Base-by-base conservation (phyloP, 148 eudicot genomes). In the Diospyros kaki region DNA sequence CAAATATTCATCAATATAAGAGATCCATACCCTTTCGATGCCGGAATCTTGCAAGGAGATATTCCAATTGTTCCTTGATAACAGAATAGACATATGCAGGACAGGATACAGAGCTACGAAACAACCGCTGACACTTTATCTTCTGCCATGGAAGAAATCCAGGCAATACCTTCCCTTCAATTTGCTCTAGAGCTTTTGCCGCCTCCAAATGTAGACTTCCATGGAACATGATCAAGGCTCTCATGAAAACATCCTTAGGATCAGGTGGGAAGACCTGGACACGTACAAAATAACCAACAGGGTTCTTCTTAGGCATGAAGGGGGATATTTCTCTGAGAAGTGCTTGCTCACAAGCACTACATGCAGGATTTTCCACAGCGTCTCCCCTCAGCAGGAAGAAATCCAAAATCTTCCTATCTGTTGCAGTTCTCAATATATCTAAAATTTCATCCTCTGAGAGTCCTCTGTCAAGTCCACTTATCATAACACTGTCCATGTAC, bases 191-290 rank as follows among this genome's bases (percentile, higher is more conserved):
- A 48, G 99, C 99, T 81, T 84, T 89, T 44, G 99, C 99, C 39
- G 97, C 98, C 86, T 95, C 99, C 85, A 95, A 81, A 87, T 92
- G 96, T 28, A 93, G 75, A 79, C 86, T 88, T 63, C 97, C 97
- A 69, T 95, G 93, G 79, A 95, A 95, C 14, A 81, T 86, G 58
- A 95, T 85, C 76, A 73, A 18, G 56, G 99, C 99, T 85, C 60
- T 88, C 87, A 85, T 88, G 81, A 70, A 87, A 60, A 45, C 15
- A 77, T 91, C 90, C 74, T 78, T 86, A 1, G 88, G 93, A 53
- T 88, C 82, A n/a, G 97, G 94, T 0, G 72, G 80, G 42, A 79
- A 84, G 63, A 95, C 97, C 84, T 87, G 89, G 58, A 95, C 93
- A 76, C 87, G 75, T 69, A 91, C 96, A 74, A 50, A 75, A 50